Evolutionary conservation across 2,329 filamentous ascomycete species (phyloP).

Genomic region (Aspergillus japonicus): DNA sequence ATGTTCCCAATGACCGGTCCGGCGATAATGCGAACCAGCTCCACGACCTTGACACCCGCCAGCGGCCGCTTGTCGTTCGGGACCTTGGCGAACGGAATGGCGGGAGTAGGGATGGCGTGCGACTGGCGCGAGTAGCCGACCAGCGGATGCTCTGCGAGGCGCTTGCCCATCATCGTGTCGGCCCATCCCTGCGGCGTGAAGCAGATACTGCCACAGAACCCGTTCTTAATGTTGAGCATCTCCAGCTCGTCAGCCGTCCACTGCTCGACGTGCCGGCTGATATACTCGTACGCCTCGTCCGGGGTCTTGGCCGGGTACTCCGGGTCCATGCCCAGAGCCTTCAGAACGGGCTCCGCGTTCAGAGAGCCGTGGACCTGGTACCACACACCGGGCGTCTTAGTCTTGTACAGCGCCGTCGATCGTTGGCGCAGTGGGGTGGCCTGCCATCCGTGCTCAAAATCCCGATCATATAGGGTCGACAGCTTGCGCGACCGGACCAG

Average conservation of each 20-base stretch:
- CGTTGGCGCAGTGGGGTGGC: neutral
- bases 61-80: neutral
- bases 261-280: neutral
- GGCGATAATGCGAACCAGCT: neutral
- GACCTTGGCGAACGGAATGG: neutral
- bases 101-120: neutral
- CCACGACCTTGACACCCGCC: neutral
- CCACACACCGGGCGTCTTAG: neutral
- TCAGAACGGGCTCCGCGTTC: neutral
- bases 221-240: conserved; percentile 1
- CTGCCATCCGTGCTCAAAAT: neutral
- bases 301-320: neutral
- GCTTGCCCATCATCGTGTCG: neutral
- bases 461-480: neutral
- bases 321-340: neutral
- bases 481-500: neutral
- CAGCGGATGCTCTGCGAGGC: neutral
- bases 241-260: conserved; percentile 1
- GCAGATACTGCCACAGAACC: conserved; percentile 1
- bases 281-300: neutral
- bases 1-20: neutral
- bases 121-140: neutral
- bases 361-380: neutral
- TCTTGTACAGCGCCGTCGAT: neutral
- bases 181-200: neutral